Evolutionary conservation across 1,139 yeast species (phyloP).

Genomic region (Sugiyamaella xylanicola): DNA sequence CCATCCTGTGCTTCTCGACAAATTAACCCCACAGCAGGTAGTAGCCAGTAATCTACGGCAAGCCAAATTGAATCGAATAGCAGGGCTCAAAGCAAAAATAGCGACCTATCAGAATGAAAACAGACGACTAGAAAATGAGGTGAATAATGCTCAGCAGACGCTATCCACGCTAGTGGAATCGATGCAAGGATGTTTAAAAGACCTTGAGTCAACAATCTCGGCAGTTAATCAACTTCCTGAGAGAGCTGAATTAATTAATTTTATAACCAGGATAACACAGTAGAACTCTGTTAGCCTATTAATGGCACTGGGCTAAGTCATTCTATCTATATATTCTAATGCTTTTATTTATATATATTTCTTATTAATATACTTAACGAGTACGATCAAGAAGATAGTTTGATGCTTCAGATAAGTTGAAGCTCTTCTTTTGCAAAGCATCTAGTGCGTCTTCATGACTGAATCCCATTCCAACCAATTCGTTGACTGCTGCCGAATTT

Average conservation of each 20-base stretch:
- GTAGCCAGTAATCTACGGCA: constrained; percentile 38
- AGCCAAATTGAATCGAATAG: constrained; percentile 32
- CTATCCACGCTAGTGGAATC: constrained; percentile 15
- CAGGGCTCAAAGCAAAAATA: constrained; percentile 31
- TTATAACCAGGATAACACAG: constrained; percentile 12
- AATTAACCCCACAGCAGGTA: constrained; percentile 39
- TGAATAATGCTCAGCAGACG: constrained; percentile 6
- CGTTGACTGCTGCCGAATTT: constrained; percentile 54
- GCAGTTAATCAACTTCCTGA: constrained; percentile 24
- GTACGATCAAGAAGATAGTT: constrained; percentile 66
- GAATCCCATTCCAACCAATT: constrained; percentile 90
- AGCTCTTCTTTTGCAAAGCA: constrained; percentile 69
- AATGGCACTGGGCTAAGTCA: background rate
- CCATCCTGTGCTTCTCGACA: constrained; percentile 36
- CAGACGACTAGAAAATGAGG: constrained; percentile 20
- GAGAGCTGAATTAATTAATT: constrained; percentile 19
- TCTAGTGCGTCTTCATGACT: constrained; percentile 60
- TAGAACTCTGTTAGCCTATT: background rate
- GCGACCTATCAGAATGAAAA: constrained; percentile 28
- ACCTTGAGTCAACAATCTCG: constrained; percentile 23
- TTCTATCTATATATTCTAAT: too few relatives aligned
- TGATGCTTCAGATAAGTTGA: constrained; percentile 84
- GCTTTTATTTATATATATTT: constrained; percentile 11
- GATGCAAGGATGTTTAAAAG: constrained; percentile 15
- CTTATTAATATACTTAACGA: background rate